phyloP scores from a whole-genome alignment of 495 filamentous ascomycete species.

The Trichoderma parareesei region DNA sequence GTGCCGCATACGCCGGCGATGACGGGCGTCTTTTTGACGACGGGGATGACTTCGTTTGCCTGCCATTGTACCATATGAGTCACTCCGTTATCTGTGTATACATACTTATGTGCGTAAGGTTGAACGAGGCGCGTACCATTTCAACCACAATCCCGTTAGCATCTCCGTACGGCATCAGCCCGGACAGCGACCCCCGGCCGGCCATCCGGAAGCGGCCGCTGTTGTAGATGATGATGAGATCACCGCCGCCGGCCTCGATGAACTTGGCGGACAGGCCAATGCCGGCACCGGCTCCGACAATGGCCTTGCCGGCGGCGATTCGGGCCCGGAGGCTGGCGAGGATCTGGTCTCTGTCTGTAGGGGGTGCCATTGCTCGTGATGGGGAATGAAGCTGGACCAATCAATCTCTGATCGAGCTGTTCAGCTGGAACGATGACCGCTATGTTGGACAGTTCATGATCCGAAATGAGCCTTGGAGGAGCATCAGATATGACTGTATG shows the following conservation, averaged over 20 bases:
- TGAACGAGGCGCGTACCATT: slow-evolving; percentile 39
- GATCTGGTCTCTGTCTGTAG: slow-evolving; percentile 45
- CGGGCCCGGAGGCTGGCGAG: slow-evolving; percentile 45
- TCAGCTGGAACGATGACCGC: background rate
- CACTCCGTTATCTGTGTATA: too few relatives aligned
- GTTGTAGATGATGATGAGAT: slow-evolving; percentile 67
- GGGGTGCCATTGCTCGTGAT: slow-evolving; percentile 24
- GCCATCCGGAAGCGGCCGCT: slow-evolving; percentile 68
- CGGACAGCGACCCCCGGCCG: slow-evolving; percentile 59
- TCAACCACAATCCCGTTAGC: slow-evolving; percentile 61
- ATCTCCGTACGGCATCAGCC: slow-evolving; percentile 64
- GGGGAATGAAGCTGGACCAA: background rate
- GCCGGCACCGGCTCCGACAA: slow-evolving; percentile 63
- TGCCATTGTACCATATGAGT: slow-evolving; percentile 14
- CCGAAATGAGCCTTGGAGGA: background rate
- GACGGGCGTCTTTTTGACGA: slow-evolving; percentile 52
- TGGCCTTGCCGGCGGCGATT: slow-evolving; percentile 43
- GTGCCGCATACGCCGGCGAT: slow-evolving; percentile 61
- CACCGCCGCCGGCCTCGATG: slow-evolving; percentile 56
- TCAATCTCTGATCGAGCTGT: background rate
- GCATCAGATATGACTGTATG: background rate
- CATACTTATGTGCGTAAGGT: too few relatives aligned
- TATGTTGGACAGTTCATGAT: background rate
- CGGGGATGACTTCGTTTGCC: slow-evolving; percentile 51
- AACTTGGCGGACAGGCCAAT: slow-evolving; percentile 66